Conservation (phyloP, 1,284 basidiomycete species). For the Ceratobasidium sp. region DNA sequence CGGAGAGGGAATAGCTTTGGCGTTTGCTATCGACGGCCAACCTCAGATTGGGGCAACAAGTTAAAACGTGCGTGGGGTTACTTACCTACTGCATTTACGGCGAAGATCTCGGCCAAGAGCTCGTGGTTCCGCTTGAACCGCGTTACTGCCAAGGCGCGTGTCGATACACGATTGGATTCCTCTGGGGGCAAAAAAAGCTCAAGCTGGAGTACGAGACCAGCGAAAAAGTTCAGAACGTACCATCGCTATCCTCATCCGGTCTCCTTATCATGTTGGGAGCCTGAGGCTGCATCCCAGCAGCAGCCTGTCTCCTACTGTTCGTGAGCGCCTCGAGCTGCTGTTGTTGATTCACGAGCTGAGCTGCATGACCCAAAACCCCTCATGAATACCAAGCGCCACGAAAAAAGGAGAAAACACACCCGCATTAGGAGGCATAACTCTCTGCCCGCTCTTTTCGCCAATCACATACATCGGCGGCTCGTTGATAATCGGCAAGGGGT, state of each 20-base stretch:
- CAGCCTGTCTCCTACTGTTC: conserved; percentile 44
- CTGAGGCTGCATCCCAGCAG: conserved; percentile 47
- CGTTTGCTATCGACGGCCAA: conserved; percentile 52
- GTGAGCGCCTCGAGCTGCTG: conserved; percentile 49
- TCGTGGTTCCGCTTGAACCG: conserved; percentile 81
- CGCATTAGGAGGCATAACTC: conserved; percentile 13
- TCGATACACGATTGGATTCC: conserved; percentile 73
- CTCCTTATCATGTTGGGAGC: conserved; percentile 53
- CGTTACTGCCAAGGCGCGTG: conserved; percentile 69
- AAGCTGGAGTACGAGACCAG: neutral
- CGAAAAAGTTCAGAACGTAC: conserved; percentile 50
- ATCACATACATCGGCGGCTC: conserved; percentile 70
- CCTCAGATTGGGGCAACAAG: conserved; percentile 48
- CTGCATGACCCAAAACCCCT: neutral
- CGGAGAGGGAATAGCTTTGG: conserved; percentile 52
- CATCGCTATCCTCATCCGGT: conserved; percentile 73
- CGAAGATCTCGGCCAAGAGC: conserved; percentile 80
- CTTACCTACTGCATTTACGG: conserved; percentile 10
- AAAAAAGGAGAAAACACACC: conserved; percentile 1
- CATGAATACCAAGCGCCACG: too few species aligned
- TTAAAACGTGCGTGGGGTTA: neutral
- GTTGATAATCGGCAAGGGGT: conserved; percentile 68
- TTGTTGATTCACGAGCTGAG: conserved; percentile 17
- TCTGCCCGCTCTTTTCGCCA: conserved; percentile 56
- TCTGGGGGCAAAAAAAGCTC: conserved; percentile 50